Evolutionary conservation across 768 basidiomycete species (phyloP).

Genomic region (Mycena capillaripes): DNA sequence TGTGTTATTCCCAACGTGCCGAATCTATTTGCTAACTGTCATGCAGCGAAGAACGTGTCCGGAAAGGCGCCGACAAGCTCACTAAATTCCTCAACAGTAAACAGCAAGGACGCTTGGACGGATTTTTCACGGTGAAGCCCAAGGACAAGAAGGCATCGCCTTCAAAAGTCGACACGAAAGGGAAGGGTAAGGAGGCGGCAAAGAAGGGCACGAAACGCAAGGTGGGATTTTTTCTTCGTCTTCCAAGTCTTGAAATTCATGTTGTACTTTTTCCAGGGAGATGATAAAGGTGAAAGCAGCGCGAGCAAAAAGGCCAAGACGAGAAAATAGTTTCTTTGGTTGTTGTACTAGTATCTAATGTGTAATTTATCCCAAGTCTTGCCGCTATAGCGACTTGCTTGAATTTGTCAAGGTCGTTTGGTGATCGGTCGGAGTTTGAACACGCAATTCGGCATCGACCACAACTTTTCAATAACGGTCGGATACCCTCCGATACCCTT

Average conservation of each 20-base stretch:
- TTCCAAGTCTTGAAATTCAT: not conserved
- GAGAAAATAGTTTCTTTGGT: constrained; percentile 48
- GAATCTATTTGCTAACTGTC: constrained; percentile 15
- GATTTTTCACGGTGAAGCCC: constrained; percentile 89
- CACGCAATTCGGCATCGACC: constrained; percentile 15
- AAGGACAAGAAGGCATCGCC: constrained; percentile 58
- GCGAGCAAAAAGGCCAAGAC: constrained; percentile 57
- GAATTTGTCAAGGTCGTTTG: not conserved
- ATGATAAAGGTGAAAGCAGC: constrained; percentile 55
- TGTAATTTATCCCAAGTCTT: constrained; percentile 11
- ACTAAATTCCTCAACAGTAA: constrained; percentile 88
- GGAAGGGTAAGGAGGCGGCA: constrained; percentile 53
- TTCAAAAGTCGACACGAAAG: constrained; percentile 49
- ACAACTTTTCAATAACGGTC: constrained; percentile 18
- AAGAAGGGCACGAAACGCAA: constrained; percentile 69
- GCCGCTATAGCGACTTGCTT: not conserved
- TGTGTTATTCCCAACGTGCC: constrained; percentile 53
- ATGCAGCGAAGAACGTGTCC: constrained; percentile 94
- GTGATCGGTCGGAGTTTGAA: constrained; percentile 17
- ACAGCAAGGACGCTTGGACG: constrained; percentile 96
- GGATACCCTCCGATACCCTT: constrained; percentile 2
- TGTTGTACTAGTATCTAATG: constrained; percentile 3
- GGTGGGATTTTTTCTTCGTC: constrained; percentile 48
- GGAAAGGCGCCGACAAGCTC: constrained; percentile 95
- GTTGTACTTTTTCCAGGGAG: constrained; percentile 45